Percentiles rank a stretch among this genome's conserved stretches.
These are phyloP conservation scores for Nitzschia palea DNA, from an alignment of 108 stramenopile species.

Conservation along the genomic window DNA sequence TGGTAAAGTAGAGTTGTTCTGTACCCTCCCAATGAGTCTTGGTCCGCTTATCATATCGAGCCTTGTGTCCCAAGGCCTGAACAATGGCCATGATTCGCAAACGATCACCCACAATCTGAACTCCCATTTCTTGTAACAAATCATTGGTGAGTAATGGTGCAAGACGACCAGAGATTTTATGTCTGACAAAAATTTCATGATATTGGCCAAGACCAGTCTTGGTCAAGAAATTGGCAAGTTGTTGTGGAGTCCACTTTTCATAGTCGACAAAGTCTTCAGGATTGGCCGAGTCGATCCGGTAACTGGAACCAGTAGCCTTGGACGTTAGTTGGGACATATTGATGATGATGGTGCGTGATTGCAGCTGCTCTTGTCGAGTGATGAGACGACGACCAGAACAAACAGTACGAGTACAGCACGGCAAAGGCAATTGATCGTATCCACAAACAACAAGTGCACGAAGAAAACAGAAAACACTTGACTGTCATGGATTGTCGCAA, in stretches of 20 bases:
- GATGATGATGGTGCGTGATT: not conserved
- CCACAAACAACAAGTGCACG: too few relatives aligned
- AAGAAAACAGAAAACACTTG: too few relatives aligned
- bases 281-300: not conserved
- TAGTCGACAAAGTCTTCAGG: slow-evolving; percentile 2
- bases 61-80: slow-evolving; percentile 20
- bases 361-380: not conserved
- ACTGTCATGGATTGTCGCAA: too few relatives aligned
- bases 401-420: too few relatives aligned
- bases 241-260: slow-evolving; percentile 18
- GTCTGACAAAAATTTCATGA: slow-evolving; percentile 22
- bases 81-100: slow-evolving; percentile 34
- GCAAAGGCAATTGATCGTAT: too few relatives aligned
- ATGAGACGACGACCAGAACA: not conserved
- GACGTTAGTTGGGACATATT: too few relatives aligned
- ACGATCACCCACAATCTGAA: slow-evolving; percentile 48
- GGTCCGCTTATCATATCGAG: slow-evolving; percentile 35
- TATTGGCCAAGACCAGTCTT: slow-evolving; percentile 40
- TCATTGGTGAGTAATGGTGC: slow-evolving; percentile 40
- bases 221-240: slow-evolving; percentile 27
- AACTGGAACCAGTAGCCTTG: too few relatives aligned
- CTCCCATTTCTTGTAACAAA: slow-evolving; percentile 54
- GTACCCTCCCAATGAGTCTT: slow-evolving; percentile 43
- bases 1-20: slow-evolving; percentile 45
- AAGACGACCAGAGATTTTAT: slow-evolving; percentile 49